phyloP scores from a whole-genome alignment of 805 yeast genomes.

The Saccharomyces cerevisiae region DNA sequence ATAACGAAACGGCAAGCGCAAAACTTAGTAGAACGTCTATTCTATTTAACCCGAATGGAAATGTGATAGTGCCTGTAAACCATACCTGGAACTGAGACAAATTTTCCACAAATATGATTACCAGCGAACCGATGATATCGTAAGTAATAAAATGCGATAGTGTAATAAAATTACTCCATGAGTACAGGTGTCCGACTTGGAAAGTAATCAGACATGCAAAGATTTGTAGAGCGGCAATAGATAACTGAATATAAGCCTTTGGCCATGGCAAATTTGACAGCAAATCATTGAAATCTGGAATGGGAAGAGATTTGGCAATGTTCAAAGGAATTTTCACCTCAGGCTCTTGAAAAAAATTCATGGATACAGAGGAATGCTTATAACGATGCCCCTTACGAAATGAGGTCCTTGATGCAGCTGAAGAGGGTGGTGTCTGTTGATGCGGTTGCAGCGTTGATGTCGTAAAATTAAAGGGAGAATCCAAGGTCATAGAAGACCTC shows the following conservation, averaged over 20 bases:
- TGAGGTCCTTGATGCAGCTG: conserved; percentile 39
- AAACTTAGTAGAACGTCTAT: conserved; percentile 82
- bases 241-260: conserved; percentile 48
- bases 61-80: conserved; percentile 70
- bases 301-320: conserved; percentile 55
- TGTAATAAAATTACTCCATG: conserved; percentile 57
- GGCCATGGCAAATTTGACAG: conserved; percentile 46
- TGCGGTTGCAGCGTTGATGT: conserved; percentile 11
- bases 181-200: conserved; percentile 47
- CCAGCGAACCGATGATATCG: conserved; percentile 70
- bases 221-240: conserved; percentile 54
- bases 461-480: conserved; percentile 25
- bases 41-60: conserved; percentile 92
- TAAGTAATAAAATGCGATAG: conserved; percentile 82
- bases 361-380: conserved; percentile 91
- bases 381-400: conserved; percentile 91
- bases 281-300: conserved; percentile 49
- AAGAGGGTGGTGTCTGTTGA: conserved; percentile 11
- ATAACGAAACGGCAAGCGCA: conserved; percentile 72
- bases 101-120: conserved; percentile 63
- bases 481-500: conserved; percentile 18
- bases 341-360: conserved; percentile 93
- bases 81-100: conserved; percentile 91
- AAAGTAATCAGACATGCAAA: conserved; percentile 48
- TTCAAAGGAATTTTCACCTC: conserved; percentile 66